A percentile compares a stretch with the other conserved stretches of the same genome.
These are phyloP conservation scores for Entomophthora muscae DNA, from an alignment of 371 early-diverging fungal genomes.

Conservation along the genomic window DNA sequence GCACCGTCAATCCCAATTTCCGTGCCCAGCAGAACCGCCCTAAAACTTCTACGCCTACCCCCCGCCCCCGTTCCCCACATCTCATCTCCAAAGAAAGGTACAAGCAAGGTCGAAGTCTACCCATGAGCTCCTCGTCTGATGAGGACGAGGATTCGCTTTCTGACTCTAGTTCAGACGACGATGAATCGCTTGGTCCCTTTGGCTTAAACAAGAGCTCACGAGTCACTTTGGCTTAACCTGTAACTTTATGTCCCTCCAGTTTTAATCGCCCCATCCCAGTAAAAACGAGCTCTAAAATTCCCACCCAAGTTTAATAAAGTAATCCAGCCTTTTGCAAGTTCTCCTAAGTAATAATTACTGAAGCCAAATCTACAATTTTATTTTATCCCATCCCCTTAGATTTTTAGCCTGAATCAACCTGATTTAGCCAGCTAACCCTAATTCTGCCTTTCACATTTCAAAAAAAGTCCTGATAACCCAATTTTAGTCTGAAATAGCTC, in stretches of 20 bases:
- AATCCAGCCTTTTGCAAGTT: no score
- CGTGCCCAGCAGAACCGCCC: neutral
- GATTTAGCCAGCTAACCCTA: no score
- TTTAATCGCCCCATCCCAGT: neutral
- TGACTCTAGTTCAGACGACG: slow-evolving; percentile 6
- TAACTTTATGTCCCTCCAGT: neutral
- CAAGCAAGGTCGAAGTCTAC: neutral
- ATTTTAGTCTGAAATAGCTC: no score
- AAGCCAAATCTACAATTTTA: no score
- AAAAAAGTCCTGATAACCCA: no score
- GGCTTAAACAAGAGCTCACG: neutral
- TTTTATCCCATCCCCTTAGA: no score
- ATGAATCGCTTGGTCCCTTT: slow-evolving; percentile 2
- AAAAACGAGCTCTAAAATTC: no score
- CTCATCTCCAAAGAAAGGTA: slow-evolving; percentile 7
- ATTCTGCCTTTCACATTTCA: no score
- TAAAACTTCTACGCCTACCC: neutral
- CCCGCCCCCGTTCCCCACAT: slow-evolving; percentile 6
- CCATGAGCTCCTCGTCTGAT: neutral
- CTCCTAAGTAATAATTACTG: no score
- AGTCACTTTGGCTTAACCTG: neutral
- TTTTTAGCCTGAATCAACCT: no score
- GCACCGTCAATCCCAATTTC: slow-evolving; percentile 29
- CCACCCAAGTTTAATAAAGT: no score
- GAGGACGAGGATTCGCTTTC: neutral